Evolutionary conservation across 441 rosid species (phyloP).

Genomic region (Isatis lusitanica): DNA sequence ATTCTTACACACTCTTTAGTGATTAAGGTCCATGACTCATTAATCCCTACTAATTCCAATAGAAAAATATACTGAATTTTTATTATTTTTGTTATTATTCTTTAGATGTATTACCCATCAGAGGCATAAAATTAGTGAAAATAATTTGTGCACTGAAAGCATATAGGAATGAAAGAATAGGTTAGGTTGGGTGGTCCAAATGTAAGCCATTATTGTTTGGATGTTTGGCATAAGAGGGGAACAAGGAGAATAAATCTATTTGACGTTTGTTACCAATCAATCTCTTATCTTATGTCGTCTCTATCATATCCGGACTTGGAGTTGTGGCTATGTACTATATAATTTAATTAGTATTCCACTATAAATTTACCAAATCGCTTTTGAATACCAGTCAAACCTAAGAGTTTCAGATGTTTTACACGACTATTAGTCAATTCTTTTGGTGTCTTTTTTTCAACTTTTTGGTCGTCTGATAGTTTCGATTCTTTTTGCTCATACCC

Average conservation of each 20-base stretch:
- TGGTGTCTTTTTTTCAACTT: neutral
- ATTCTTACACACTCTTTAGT: too few species aligned
- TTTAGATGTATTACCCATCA: neutral
- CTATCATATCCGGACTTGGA: constrained; percentile 30
- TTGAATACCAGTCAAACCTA: constrained; percentile 28
- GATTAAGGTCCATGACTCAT: too few species aligned
- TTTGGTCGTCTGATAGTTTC: constrained; percentile 7
- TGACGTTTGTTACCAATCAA: constrained; percentile 38
- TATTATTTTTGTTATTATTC: neutral
- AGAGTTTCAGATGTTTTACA: constrained; percentile 23
- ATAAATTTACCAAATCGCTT: constrained; percentile 13
- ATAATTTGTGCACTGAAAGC: constrained; percentile 20
- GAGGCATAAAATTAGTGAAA: constrained; percentile 10
- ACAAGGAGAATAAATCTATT: constrained; percentile 33
- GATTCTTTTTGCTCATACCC: neutral
- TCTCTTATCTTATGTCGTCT: constrained; percentile 35
- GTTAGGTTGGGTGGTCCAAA: constrained; percentile 38
- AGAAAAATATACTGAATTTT: too few species aligned
- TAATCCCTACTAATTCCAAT: too few species aligned
- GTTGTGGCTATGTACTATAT: constrained; percentile 24
- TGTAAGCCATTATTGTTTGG: constrained; percentile 31
- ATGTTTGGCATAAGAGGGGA: constrained; percentile 38
- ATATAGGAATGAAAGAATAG: constrained; percentile 18
- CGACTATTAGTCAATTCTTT: constrained; percentile 2
- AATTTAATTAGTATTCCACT: constrained; percentile 5